A percentile compares a stretch with the other conserved stretches of the same genome.
Evolutionary conservation across 177 flowering plant species (phyloP).

Genomic region (Vitis hybrid): DNA sequence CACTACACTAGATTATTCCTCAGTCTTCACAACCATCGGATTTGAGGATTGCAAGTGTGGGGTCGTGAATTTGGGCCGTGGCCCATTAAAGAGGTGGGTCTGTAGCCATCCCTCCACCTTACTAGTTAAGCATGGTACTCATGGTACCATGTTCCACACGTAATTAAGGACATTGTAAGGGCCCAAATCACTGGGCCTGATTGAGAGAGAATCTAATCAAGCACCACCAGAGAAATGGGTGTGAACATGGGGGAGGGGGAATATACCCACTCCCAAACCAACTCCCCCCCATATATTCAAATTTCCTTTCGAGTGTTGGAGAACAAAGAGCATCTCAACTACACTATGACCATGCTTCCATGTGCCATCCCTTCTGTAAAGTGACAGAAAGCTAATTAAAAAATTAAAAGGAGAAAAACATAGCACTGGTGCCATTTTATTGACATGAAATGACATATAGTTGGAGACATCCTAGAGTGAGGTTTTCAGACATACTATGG

Average conservation of each 20-base stretch:
- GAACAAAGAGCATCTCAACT: constrained; percentile 21
- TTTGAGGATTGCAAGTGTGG: not conserved
- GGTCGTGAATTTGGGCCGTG: constrained; percentile 10
- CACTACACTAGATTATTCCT: too few species aligned
- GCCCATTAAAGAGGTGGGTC: not conserved
- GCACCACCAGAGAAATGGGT: not conserved
- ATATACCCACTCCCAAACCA: not conserved
- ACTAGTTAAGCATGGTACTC: too few species aligned
- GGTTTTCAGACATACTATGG: constrained; percentile 21
- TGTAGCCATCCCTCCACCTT: not conserved
- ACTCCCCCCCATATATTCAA: not conserved
- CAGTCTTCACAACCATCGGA: too few species aligned
- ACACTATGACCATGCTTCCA: constrained; percentile 30
- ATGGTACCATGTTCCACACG: too few species aligned
- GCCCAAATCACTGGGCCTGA: constrained; percentile 5
- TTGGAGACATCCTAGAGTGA: constrained; percentile 13
- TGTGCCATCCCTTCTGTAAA: constrained; percentile 55
- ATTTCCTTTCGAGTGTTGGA: constrained; percentile 5
- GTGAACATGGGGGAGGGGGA: too few species aligned
- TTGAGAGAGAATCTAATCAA: constrained; percentile 11
- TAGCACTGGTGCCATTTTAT: constrained; percentile 9
- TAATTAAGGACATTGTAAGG: too few species aligned
- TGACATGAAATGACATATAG: constrained; percentile 24
- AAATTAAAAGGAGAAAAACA: not conserved
- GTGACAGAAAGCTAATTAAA: constrained; percentile 5